phyloP scores from a whole-genome alignment of 2,329 filamentous ascomycete species.

The Cladophialophora carrionii region DNA sequence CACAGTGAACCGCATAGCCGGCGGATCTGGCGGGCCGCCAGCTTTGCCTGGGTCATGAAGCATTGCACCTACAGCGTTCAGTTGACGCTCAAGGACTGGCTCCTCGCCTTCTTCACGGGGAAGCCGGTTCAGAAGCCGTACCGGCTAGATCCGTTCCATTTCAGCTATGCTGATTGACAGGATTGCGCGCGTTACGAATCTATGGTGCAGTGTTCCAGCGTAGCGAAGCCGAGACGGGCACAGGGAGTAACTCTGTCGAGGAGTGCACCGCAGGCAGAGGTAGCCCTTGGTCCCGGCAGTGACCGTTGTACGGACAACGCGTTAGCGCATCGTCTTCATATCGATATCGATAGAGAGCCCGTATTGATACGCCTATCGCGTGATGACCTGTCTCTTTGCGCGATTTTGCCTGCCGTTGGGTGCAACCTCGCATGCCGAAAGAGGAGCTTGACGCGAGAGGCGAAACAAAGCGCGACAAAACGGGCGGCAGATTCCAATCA shows the following conservation, averaged over 20 bases:
- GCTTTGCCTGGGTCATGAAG: slow-evolving; percentile 31
- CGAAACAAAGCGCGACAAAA: neutral
- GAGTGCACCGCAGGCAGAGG: neutral
- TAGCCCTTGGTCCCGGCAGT: neutral
- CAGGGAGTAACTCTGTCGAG: neutral
- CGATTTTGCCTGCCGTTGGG: neutral
- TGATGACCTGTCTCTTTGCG: neutral
- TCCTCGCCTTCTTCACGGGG: slow-evolving; percentile 30
- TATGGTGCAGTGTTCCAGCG: neutral
- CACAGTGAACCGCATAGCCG: slow-evolving; percentile 29
- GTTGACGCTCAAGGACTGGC: slow-evolving; percentile 28
- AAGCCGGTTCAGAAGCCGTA: slow-evolving; percentile 22
- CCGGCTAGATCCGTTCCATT: slow-evolving; percentile 29
- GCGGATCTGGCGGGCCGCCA: slow-evolving; percentile 29
- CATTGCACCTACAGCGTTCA: slow-evolving; percentile 31
- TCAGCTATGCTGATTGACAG: slow-evolving; percentile 30
- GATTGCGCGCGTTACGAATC: neutral
- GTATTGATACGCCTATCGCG: slow-evolving; percentile 5
- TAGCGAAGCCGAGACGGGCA: too few species aligned
- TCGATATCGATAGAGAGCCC: slow-evolving; percentile 2
- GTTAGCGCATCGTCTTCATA: neutral
- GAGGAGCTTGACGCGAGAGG: neutral
- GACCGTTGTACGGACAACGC: neutral
- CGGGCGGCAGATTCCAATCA: neutral
- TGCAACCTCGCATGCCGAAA: neutral